Percentiles rank a stretch among this genome's conserved stretches.
Evolutionary conservation across 352 stramenopile genomes (phyloP).

Genomic region (Pseudoperonospora humuli): DNA sequence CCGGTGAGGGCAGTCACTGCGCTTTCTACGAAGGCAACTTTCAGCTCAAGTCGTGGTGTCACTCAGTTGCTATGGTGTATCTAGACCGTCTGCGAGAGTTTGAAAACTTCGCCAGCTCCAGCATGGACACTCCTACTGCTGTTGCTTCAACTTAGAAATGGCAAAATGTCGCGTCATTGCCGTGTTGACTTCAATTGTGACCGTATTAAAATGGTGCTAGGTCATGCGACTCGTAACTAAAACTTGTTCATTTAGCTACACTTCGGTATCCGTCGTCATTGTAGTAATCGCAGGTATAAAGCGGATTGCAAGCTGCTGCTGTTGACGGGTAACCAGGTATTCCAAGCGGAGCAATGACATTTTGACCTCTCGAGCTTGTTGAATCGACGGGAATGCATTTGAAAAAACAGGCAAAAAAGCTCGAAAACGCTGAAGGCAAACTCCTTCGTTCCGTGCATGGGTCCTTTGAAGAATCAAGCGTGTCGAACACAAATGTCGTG

Average conservation of each 20-base stretch:
- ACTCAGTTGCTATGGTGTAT: constrained; percentile 53
- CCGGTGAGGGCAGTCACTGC: constrained; percentile 57
- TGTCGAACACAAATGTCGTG: too few species aligned
- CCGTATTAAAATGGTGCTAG: constrained; percentile 5
- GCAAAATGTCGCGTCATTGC: neutral
- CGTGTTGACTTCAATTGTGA: constrained; percentile 8
- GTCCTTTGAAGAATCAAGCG: too few species aligned
- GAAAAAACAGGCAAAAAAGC: too few species aligned
- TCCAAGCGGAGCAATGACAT: constrained; percentile 29
- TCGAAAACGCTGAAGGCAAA: too few species aligned
- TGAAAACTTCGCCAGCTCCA: neutral
- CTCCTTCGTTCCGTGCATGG: too few species aligned
- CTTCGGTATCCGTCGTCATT: constrained; percentile 41
- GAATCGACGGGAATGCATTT: constrained; percentile 23
- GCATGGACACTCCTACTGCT: constrained; percentile 1
- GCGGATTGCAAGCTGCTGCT: constrained; percentile 28
- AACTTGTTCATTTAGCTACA: constrained; percentile 3
- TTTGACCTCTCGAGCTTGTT: constrained; percentile 5
- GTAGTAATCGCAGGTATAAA: constrained; percentile 50
- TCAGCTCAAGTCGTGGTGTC: constrained; percentile 57
- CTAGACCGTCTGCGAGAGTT: constrained; percentile 52
- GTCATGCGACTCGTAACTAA: neutral
- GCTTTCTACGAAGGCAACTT: constrained; percentile 65
- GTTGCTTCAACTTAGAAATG: constrained; percentile 18
- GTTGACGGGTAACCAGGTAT: constrained; percentile 37